phyloP scores from a whole-genome alignment of 495 filamentous ascomycete species.

The Cudoniella acicularis region DNA sequence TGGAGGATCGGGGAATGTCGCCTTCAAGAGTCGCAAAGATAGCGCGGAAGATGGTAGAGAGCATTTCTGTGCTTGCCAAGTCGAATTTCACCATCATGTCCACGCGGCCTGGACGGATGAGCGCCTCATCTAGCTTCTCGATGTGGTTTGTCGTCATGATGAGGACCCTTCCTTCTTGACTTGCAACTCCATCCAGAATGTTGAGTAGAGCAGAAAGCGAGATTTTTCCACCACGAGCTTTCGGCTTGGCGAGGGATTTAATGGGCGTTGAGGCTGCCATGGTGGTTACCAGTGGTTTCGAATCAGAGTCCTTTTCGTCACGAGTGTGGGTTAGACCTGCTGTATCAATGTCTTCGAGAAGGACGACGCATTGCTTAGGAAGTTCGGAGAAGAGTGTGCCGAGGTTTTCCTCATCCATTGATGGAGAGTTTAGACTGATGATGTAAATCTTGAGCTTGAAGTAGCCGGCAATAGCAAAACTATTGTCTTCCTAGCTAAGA shows the following conservation, averaged over 20 bases:
- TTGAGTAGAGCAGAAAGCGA: slow-evolving; percentile 75
- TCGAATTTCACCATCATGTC: slow-evolving; percentile 70
- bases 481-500: too few relatives aligned
- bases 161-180: slow-evolving; percentile 70
- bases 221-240: slow-evolving; percentile 36
- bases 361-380: slow-evolving; percentile 63
- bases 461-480: slow-evolving; percentile 64
- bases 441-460: slow-evolving; percentile 71
- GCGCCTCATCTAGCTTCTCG: slow-evolving; percentile 70
- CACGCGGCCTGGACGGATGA: slow-evolving; percentile 73
- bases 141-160: slow-evolving; percentile 85
- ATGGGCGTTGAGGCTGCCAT: slow-evolving; percentile 6
- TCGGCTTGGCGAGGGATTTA: slow-evolving; percentile 1
- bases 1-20: slow-evolving; percentile 12
- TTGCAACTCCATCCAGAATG: slow-evolving; percentile 76
- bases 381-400: slow-evolving; percentile 65
- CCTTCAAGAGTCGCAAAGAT: slow-evolving; percentile 27
- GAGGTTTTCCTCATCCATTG: slow-evolving; percentile 67
- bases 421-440: slow-evolving; percentile 57
- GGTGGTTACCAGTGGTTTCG: slow-evolving; percentile 8
- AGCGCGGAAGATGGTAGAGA: slow-evolving; percentile 26
- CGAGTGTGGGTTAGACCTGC: slow-evolving; percentile 64
- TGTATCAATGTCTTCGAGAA: slow-evolving; percentile 72
- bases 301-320: slow-evolving; percentile 27
- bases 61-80: slow-evolving; percentile 37